Evolutionary conservation across 2,329 filamentous ascomycete genomes (phyloP), one percentile per base, ranked within the genome.

Genomic region (Phialophora verrucosa): DNA sequence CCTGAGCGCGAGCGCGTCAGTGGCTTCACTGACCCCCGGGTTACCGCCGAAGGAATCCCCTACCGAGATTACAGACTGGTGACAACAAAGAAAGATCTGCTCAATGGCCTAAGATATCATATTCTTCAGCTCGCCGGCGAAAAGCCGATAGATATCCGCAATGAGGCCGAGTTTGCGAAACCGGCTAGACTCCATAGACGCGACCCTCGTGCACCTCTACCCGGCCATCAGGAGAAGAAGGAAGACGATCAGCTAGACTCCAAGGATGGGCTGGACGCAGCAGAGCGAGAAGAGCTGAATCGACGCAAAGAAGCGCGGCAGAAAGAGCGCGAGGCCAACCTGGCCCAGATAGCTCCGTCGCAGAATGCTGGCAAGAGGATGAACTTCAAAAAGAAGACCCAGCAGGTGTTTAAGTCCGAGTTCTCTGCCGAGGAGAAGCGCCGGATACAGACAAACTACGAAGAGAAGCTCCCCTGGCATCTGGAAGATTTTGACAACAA

Each of bases 391-490:
- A 94, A 96, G 78, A 96, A 94, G 74, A 94, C 89, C 0, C 91
- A 92, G 70, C 91, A 93, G 73, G 91, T 96, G 25, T 93, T 91
- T 75, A 89, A 92, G 71, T 59, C 66, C 12, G 91, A 96, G 64
- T 87, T 88, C 75, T 88, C 87, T 1, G 85, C 85, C 80, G 82
- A 95, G 85, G 84, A 96, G 84, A 82, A 88, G 87, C 79, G 90
- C 66, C 81, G 82, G 58, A 82, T 84, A 50, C 82, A 87, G 66
- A 80, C 89, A 50, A 86, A 93, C 69, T 99, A 98, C 72, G 95
- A 98, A 76, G 95, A 99, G 78, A 92, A 94, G 3, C 83, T 97
- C 58, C 95, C 95, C 5, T 99, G 95, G 95, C 93, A 97, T 76
- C 79, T 99, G 42, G 95, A 99, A 76, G 95, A 99, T 77, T 96